Evolutionary conservation across 1,139 yeast genomes (phyloP), one percentile per base, ranked within the genome.

Genomic region (Williopsis jadinii): DNA sequence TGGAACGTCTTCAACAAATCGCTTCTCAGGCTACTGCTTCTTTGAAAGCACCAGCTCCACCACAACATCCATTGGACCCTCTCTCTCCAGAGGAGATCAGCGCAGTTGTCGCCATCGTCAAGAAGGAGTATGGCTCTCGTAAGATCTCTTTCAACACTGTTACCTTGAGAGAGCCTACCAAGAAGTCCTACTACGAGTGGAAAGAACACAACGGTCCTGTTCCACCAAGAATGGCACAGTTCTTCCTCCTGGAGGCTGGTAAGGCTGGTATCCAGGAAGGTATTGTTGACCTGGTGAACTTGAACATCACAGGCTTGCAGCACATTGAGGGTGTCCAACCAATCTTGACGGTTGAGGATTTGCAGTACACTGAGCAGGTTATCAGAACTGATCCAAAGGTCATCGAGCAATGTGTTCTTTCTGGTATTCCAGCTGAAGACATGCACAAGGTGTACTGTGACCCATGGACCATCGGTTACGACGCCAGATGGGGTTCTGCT

Each of bases 381-480:
- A 73, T 83, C 50, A 74, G 92, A 63, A 63, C 56, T 8, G 87
- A 83, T 58, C 84, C 88, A 30, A 66, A 64, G 33, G 92, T 84
- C 48, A 79, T 81, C 52, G 78, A 75, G 61, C 90, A 84, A 65
- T 81, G 90, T 68, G 75, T 68, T 40, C 58, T 81, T 45, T 75
- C 83, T 35, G 92, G 92, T 41, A 63, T 82, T 50, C 81, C 86
- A 42, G 73, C 70, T 34, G 63, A 62, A 39, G 82, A 81, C 36
- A 83, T 84, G 85, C 68, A 75, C 62, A 75, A 78, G 54, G 74
- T 81, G 42, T 83, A 80, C 69, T 83, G 92, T 67, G 94, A 84
- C 58, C 90, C 82, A 53, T 84, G 83, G 95, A 81, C 92, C 38
- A 81, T 84, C 58, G 92, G 92, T 45, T 82, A 78, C 59, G 94